These are phyloP conservation scores for Calonectria pseudoreteaudii DNA, from an alignment of 2,329 filamentous ascomycete species.

Conservation along the genomic window DNA sequence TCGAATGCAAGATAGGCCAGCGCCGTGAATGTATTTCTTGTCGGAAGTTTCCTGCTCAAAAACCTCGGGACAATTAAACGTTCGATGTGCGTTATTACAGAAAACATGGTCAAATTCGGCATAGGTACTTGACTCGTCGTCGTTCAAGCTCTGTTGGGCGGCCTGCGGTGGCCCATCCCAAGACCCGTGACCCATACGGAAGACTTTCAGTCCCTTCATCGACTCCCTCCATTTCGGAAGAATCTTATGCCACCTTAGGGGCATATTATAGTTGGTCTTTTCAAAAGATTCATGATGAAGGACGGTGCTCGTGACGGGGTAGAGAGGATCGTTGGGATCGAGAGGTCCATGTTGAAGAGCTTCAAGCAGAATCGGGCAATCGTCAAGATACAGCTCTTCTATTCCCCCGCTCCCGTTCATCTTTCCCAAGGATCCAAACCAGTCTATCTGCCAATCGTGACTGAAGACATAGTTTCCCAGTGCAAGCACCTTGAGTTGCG, in stretches of 20 bases:
- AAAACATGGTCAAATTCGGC: background rate
- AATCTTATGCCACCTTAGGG: constrained; percentile 27
- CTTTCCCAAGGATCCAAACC: constrained; percentile 53
- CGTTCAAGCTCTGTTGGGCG: background rate
- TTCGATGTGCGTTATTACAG: background rate
- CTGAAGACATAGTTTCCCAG: constrained; percentile 56
- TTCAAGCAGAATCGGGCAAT: constrained; percentile 51
- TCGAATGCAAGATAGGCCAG: background rate
- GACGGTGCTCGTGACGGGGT: background rate
- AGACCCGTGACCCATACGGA: background rate
- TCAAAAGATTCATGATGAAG: background rate
- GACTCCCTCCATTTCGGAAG: constrained; percentile 19
- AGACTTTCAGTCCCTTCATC: constrained; percentile 24
- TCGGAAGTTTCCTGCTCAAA: background rate
- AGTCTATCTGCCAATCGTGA: constrained; percentile 59
- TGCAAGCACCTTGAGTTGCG: constrained; percentile 52
- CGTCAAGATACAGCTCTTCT: constrained; percentile 55
- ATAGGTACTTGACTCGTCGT: background rate
- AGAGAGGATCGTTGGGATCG: constrained; percentile 12
- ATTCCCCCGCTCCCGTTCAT: constrained; percentile 39
- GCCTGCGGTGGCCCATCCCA: background rate
- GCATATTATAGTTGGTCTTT: background rate
- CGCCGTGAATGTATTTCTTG: background rate
- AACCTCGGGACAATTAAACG: background rate
- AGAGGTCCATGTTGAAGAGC: background rate